phyloP scores from a whole-genome alignment of 2,329 filamentous ascomycete genomes.

The Pezizomycotina sp. region DNA sequence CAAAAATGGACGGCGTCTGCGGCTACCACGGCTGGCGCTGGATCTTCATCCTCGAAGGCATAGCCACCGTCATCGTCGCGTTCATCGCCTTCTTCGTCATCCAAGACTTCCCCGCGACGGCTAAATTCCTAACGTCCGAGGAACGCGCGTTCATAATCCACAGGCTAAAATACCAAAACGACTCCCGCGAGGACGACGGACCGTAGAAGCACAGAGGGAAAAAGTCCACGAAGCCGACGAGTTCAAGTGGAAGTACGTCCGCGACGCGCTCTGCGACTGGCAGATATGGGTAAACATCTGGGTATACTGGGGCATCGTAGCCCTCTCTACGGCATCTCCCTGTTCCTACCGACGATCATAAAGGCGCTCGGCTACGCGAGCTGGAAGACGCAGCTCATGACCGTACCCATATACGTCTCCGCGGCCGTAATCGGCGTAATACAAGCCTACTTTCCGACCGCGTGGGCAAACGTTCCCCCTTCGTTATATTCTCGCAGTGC shows the following conservation, averaged over 20 bases:
- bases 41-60: slow-evolving; percentile 42
- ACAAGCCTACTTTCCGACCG: slow-evolving; percentile 30
- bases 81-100: slow-evolving; percentile 42
- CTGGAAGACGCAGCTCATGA: slow-evolving; percentile 52
- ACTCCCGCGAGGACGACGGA: too few relatives aligned
- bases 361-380: slow-evolving; percentile 38
- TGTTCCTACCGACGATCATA: slow-evolving; percentile 70
- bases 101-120: slow-evolving; percentile 50
- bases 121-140: slow-evolving; percentile 42
- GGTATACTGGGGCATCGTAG: slow-evolving; percentile 62
- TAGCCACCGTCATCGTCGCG: slow-evolving; percentile 28
- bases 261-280: slow-evolving; percentile 59
- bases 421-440: slow-evolving; percentile 29
- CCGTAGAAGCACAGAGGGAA: too few relatives aligned
- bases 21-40: slow-evolving; percentile 44
- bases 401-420: slow-evolving; percentile 32
- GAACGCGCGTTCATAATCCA: too few relatives aligned
- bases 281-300: slow-evolving; percentile 60
- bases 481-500: slow-evolving; percentile 30
- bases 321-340: slow-evolving; percentile 56
- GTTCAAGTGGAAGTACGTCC: slow-evolving; percentile 42
- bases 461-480: slow-evolving; percentile 27
- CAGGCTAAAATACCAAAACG: too few relatives aligned
- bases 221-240: slow-evolving; percentile 27
- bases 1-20: slow-evolving; percentile 40